Evolutionary conservation across 768 basidiomycete species (phyloP).

Genomic region (Kwoniella botswanensis): DNA sequence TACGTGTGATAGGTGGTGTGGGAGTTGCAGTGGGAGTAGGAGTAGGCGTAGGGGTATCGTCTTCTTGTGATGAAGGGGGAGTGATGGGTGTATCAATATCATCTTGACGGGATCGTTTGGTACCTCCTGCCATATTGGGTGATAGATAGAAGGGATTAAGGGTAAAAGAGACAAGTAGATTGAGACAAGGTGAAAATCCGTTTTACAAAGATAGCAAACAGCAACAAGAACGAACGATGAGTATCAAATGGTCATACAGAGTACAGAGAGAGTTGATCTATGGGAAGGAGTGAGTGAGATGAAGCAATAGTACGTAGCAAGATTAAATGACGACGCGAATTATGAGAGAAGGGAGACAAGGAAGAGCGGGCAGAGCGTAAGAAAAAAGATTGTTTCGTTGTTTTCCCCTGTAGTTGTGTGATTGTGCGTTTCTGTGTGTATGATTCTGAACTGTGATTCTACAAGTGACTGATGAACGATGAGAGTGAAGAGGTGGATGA

Average conservation of each 20-base stretch:
- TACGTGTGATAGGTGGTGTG: conserved; percentile 15
- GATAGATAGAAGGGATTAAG: not conserved
- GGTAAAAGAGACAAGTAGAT: conserved; percentile 5
- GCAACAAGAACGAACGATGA: not conserved
- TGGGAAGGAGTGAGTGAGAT: not conserved
- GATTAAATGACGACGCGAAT: conserved; percentile 7
- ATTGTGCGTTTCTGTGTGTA: not conserved
- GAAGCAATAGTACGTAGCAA: not conserved
- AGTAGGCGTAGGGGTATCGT: conserved; percentile 22
- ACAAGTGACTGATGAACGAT: not conserved
- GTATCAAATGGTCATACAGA: not conserved
- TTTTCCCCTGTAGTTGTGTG: conserved; percentile 1
- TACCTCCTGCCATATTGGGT: conserved; percentile 24
- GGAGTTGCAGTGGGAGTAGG: conserved; percentile 11
- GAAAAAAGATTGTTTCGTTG: conserved; percentile 3
- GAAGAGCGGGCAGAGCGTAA: not conserved
- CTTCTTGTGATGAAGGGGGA: not conserved
- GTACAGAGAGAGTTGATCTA: not conserved
- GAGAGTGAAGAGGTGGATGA: not conserved
- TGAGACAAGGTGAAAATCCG: conserved; percentile 7
- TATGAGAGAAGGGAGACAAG: not conserved
- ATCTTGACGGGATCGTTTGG: conserved; percentile 33
- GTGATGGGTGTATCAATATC: conserved; percentile 12
- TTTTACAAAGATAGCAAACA: conserved; percentile 5
- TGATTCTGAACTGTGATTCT: not conserved